Evolutionary conservation across 805 yeast genomes (phyloP), one percentile per base, ranked within the genome.

Genomic region (Metschnikowia matae): DNA sequence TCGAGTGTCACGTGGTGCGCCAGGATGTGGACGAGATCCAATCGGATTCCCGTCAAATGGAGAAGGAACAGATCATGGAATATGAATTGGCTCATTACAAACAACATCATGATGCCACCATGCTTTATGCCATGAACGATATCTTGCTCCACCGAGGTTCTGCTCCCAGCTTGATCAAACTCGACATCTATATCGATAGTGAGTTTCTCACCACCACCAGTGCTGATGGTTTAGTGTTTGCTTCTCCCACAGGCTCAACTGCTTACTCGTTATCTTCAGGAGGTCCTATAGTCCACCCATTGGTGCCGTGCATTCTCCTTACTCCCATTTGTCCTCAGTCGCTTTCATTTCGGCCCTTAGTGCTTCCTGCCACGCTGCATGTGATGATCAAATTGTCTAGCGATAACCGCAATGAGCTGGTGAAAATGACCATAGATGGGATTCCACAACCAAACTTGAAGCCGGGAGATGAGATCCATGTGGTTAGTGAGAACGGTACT

Each of bases 211-310:
- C 98, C 6, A 81, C 91, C 48, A 90, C 97, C 4, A 87, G 92
- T 0, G 96, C 95, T 1, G 98, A 92, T 67, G 98, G 98, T 36
- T 78, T 91, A 7, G 81, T 84, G 4, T 75, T 89, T 42, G 78
- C 94, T 2, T 87, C 97, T 0, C 98, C 98, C 15, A 91, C 97
- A 0, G 98, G 98, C 0, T 88, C 96, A 8, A 91, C 97, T 0
- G 97, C 97, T 0, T 91, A 91, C 62, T 87, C 96, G 0, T 71
- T 91, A 47, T 81, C 89, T 29, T 82, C 96, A 0, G 97, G 98
- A 13, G 98, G 98, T 1, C 83, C 96, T 13, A 91, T 91, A 52
- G 92, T 89, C 1, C 95, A 91, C 56, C 97, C 98, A 0, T 69
- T 83, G 47, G 96, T 91, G 7, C 85, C 89, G 14, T 85, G 94